Evolutionary conservation across 371 early-diverging fungal species (phyloP), one percentile per base, ranked within the genome.

Genomic region (Thermomucor indicae-seudaticae): DNA sequence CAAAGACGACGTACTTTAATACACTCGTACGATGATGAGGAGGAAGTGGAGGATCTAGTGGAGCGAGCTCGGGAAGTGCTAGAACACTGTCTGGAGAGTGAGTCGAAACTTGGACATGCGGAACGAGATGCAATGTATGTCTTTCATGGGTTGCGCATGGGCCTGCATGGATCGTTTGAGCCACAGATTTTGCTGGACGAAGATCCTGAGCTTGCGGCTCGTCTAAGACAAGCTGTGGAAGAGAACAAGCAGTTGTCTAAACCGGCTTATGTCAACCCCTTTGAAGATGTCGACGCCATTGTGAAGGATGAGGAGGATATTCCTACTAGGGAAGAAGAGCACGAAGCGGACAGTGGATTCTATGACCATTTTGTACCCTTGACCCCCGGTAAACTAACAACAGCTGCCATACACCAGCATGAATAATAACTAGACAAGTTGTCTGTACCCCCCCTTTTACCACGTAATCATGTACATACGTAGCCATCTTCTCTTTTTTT

Each of bases 101-200:
- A 79, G 37, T 37, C 61, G 11, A 73, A 69, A 38, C 55, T 75
- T 16, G 64, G 66, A 22, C 64, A 68, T 48, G 47, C 62, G 16
- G 79, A 79, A 53, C 60, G 71, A 25, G 70, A 71, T 49, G 72
- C 77, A 17, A 76, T 80, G 78, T 76, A 78, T 50, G 51, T 69
- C 20, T 74, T 71, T 57, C 76, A 77, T 57, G 64, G 65, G 6
- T 47, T 75, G 50, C 61, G 73, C 30, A 69, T 61, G 45, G 72
- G 62, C 12, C 53, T 64, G 28, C 55, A 53, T 41, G 69, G 68
- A 37, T 49, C 57, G 8, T 64, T 68, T 44, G 62, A 62, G 24
- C 60, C 63, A 19, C 64, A 49, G 40, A 60, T 68, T 22, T 67
- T 67, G 19, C 25, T 72, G 44, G 67, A 65, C 8, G 67, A 65